Percentiles rank a stretch among this genome's conserved stretches.
phyloP scores from a whole-genome alignment of 306 rosid species.

The Sophora flavescens region DNA sequence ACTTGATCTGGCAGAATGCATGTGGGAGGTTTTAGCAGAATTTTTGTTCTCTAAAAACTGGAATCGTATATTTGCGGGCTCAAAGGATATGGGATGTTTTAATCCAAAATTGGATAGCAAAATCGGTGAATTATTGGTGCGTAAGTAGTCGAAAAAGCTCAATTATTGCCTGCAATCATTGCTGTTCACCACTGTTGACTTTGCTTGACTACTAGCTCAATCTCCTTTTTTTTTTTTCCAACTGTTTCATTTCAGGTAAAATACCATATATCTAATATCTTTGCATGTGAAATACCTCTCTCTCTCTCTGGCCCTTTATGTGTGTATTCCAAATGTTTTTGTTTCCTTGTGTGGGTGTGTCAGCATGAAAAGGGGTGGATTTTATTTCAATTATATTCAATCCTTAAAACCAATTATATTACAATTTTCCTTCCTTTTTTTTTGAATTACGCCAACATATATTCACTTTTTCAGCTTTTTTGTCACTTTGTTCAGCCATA shows the following conservation, averaged over 20 bases:
- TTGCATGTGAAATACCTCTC: neutral
- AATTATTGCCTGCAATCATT: conserved; percentile 82
- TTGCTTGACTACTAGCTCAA: conserved; percentile 44
- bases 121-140: conserved; percentile 58
- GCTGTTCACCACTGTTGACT: conserved; percentile 63
- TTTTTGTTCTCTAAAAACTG: neutral
- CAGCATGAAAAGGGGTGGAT: neutral
- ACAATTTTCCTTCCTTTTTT: neutral
- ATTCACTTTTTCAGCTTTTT: neutral
- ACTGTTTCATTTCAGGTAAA: conserved; percentile 42
- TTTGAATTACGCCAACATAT: neutral
- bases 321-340: no score
- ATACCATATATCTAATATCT: neutral
- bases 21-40: neutral
- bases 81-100: conserved; percentile 9
- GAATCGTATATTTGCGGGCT: neutral
- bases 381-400: neutral
- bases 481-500: neutral
- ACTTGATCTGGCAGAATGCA: conserved; percentile 5
- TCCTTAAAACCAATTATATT: neutral
- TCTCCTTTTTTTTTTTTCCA: conserved; percentile 36
- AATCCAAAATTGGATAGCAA: conserved; percentile 19
- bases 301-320: no score
- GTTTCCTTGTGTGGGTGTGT: neutral
- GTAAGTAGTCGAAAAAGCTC: conserved; percentile 53